Conservation (phyloP, 1,284 basidiomycete genomes). For the Testicularia cyperi region DNA sequence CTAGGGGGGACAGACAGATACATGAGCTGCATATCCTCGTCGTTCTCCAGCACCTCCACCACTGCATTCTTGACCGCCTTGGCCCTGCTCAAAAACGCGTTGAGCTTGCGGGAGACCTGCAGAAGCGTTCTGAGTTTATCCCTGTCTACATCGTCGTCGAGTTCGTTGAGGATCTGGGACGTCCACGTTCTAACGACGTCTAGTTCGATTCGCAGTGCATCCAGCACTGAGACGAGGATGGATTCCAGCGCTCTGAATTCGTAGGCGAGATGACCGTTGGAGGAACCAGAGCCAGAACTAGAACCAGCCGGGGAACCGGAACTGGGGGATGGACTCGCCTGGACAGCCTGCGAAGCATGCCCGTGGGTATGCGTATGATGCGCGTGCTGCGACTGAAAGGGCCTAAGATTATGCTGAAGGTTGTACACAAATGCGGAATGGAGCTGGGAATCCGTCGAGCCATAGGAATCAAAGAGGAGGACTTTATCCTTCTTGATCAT, state of each 20-base stretch:
- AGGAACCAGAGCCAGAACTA: no score
- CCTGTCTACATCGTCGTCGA: slow-evolving; percentile 54
- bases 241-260: slow-evolving; percentile 54
- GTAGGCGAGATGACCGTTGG: no score
- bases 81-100: slow-evolving; percentile 37
- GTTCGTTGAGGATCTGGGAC: slow-evolving; percentile 28
- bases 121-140: slow-evolving; percentile 50
- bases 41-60: slow-evolving; percentile 49
- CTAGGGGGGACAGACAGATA: slow-evolving; percentile 67
- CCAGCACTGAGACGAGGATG: slow-evolving; percentile 49
- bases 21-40: slow-evolving; percentile 77
- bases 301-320: background rate
- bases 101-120: slow-evolving; percentile 48
- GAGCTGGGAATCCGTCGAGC: slow-evolving; percentile 37
- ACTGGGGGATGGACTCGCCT: background rate
- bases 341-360: no score
- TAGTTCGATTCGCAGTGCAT: slow-evolving; percentile 50
- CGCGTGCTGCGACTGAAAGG: background rate
- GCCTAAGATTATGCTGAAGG: slow-evolving; percentile 47
- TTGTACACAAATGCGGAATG: slow-evolving; percentile 55
- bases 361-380: background rate
- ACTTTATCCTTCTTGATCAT: slow-evolving; percentile 91
- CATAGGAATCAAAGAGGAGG: slow-evolving; percentile 75
- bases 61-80: slow-evolving; percentile 46
- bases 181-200: slow-evolving; percentile 42